Base-by-base conservation (phyloP, 352 stramenopile species). In the Globisporangium megalacanthum region DNA sequence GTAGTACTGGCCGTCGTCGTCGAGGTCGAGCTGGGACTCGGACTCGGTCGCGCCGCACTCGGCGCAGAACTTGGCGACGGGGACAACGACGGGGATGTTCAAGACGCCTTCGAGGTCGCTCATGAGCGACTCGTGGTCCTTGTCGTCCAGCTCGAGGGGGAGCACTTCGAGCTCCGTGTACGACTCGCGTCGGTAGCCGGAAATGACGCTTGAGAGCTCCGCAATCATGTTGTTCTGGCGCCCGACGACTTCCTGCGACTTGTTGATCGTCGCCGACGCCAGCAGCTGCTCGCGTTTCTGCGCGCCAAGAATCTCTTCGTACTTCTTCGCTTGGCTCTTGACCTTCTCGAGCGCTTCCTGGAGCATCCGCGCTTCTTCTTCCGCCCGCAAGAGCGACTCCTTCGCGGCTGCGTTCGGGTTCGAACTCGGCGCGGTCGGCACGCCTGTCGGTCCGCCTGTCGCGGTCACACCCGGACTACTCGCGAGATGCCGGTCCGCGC, bases 1-100 rank as follows among this genome's bases (percentile, higher is more conserved):
- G 64, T 95, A 95, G 62, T 86, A 90, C 50, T 92, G 74, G 0
- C 82, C 83, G 48, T 95, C 83, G 36, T 88, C 81, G 60, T 95
- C 85, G 49, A 89, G 73, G 45, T 91, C 79, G 11, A 92, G 69
- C 68, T 83, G 82, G 0, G 74, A 85, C 48, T 90, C 77, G 29
- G 85, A 81, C 65, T 94, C 84, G 1, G 79, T 88, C 1, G 81
- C 69, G 29, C 81, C 77, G 57, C 84, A 94, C 17, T 92, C 82
- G 45, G 81, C 81, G 55, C 84, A 94, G 54, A 83, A 90, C 54
- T 94, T 94, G 36, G 66, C 71, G 4, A 69, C 77, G 4, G 83
- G 79, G 48, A 92, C 80, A 29, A 89, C 79, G 9, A 94, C 79
- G 2, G 82, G 72, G 25, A 90, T 90, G 58, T 83, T 91, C 77